Evolutionary conservation across 768 basidiomycete genomes (phyloP), one percentile per base, ranked within the genome.

Genomic region (Chiua virens): DNA sequence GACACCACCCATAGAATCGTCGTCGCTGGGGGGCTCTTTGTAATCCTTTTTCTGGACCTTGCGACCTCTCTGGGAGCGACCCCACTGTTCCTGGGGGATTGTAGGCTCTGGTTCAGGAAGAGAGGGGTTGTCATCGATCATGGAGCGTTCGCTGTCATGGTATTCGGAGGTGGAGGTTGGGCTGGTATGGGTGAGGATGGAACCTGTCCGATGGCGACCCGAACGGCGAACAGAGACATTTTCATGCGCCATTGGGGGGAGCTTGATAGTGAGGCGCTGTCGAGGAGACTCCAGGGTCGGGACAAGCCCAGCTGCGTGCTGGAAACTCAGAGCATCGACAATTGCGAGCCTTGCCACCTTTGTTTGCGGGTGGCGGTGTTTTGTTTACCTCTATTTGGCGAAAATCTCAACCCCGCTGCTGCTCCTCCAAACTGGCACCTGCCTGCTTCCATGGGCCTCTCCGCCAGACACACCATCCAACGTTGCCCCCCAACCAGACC

Each of bases 1-100:
- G 20, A 50, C 42, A 44, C 45, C 63, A 21, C 66, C 60, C 0
- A 43, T 56, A 7, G 47, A 7, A 21, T 74, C 78, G n/a, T 75
- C 74, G 25, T 80, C 79, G 47, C 71, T 73, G 17, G 65, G 69
- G 10, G 71, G 74, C 65, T 84, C 81, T 10, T 62, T 66, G 62
- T 81, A 82, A 7, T 55, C 63, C 35, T 56, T 68, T 62, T 65
- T 75, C 32, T 56, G 58, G 15, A 76, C 59, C 22, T 49, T 75
- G 28, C 82, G 69, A 15, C 83, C 81, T 27, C 76, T 63, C 20
- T 34, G 56, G 0, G 75, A 59, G n/a, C 45, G 65, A 14, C 42
- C 51, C 61, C 59, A 71, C 10, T 50, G 18, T 5, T 47, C 42
- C 22, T 35, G 45, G 14, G 42, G 45, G 1, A 40, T 43, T 9